Percentiles rank a stretch among this genome's conserved stretches.
Evolutionary conservation across 257 asterid genomes (phyloP).

Genomic region (Pogostemon cablin): DNA sequence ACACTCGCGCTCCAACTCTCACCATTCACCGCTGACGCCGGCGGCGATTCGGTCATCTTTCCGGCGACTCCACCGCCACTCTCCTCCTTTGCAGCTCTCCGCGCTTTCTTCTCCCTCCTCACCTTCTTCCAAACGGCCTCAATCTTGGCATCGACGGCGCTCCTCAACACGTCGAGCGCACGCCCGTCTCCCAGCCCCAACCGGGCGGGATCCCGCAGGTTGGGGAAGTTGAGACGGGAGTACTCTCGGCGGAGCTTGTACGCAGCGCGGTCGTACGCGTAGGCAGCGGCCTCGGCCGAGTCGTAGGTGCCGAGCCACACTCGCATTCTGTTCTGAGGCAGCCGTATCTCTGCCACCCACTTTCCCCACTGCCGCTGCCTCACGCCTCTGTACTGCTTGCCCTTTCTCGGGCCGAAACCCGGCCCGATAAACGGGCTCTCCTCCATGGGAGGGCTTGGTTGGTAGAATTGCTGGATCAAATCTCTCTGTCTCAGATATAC

Average conservation of each 20-base stretch:
- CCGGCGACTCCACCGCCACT: constrained; percentile 22
- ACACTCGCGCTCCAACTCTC: constrained; percentile 24
- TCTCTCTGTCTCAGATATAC: constrained; percentile 66
- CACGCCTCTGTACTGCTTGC: constrained; percentile 54
- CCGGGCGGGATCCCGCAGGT: constrained; percentile 48
- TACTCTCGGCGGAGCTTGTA: constrained; percentile 55
- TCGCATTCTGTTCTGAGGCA: constrained; percentile 50
- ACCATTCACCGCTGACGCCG: neutral
- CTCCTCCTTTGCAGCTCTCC: constrained; percentile 29
- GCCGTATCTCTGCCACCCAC: constrained; percentile 56
- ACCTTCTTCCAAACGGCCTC: constrained; percentile 66
- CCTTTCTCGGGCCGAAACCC: constrained; percentile 37
- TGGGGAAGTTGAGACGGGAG: constrained; percentile 54
- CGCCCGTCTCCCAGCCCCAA: constrained; percentile 55
- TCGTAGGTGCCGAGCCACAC: constrained; percentile 75
- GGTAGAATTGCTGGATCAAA: constrained; percentile 45
- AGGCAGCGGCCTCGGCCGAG: constrained; percentile 79
- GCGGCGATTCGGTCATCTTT: constrained; percentile 29
- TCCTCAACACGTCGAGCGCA: constrained; percentile 45
- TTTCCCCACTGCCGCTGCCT: constrained; percentile 65
- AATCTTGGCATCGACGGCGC: constrained; percentile 73
- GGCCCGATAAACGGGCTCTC: too few relatives aligned
- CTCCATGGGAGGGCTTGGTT: constrained; percentile 2
- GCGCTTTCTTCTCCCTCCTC: constrained; percentile 54
- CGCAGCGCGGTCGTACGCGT: constrained; percentile 61